Percentiles rank a stretch among this genome's conserved stretches.
These are phyloP conservation scores for Cylindrodendrum hubeiense DNA, from an alignment of 2,329 filamentous ascomycete species.

Conservation along the genomic window DNA sequence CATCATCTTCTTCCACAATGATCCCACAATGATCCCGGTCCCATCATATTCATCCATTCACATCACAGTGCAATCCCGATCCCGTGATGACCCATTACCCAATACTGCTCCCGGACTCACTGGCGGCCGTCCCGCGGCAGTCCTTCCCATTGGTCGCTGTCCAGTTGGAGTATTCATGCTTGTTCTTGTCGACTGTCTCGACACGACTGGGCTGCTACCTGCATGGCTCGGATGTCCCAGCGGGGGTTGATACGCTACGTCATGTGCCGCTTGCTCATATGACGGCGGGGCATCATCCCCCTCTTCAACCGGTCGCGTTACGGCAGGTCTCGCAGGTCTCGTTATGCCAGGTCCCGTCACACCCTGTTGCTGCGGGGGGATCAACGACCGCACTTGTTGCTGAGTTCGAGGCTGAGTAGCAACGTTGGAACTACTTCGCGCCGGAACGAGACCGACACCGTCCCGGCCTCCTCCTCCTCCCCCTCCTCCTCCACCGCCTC, in stretches of 20 bases:
- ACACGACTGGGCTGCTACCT: conserved; percentile 47
- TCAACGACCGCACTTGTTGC: conserved; percentile 55
- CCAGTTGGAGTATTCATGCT: conserved; percentile 26
- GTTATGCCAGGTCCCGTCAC: conserved; percentile 47
- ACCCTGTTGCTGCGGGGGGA: conserved; percentile 52
- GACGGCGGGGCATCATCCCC: conserved; percentile 67
- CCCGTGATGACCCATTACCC: conserved; percentile 33
- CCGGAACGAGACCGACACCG: conserved; percentile 36
- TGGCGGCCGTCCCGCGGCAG: conserved; percentile 40
- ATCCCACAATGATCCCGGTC: background rate
- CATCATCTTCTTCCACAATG: background rate
- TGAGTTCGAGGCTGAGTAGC: conserved; percentile 29
- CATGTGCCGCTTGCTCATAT: conserved; percentile 68
- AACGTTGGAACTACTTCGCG: conserved; percentile 40
- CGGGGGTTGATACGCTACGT: conserved; percentile 64
- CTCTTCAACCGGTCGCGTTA: conserved; percentile 53
- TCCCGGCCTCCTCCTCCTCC: too few relatives aligned
- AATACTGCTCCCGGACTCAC: conserved; percentile 40
- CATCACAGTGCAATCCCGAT: conserved; percentile 62
- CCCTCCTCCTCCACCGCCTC: conserved; percentile 21
- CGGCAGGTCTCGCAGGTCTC: conserved; percentile 6
- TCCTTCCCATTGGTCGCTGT: conserved; percentile 33
- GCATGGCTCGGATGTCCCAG: conserved; percentile 64
- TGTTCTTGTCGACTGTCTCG: conserved; percentile 40
- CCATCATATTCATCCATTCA: conserved; percentile 44